These are phyloP conservation scores for Colletotrichum siamense DNA, from an alignment of 2,329 filamentous ascomycete genomes.

Conservation along the genomic window DNA sequence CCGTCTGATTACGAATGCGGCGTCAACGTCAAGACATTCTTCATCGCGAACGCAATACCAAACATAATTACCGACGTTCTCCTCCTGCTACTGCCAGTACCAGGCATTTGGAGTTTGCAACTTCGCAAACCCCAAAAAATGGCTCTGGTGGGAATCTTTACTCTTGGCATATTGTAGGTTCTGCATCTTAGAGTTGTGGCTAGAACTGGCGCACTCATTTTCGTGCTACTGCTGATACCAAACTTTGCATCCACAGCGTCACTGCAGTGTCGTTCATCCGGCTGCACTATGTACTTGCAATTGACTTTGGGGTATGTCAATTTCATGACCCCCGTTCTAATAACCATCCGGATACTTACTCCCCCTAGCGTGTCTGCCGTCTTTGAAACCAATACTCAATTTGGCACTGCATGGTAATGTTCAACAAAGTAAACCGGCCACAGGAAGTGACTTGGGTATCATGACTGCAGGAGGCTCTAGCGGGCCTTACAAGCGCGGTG, in stretches of 20 bases:
- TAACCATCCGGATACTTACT: not conserved
- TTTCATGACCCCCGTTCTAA: not conserved
- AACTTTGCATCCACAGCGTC: not conserved
- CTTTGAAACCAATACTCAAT: not conserved
- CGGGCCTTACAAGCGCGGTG: not conserved
- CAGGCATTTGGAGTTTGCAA: constrained; percentile 30
- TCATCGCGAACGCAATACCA: constrained; percentile 31
- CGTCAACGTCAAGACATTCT: constrained; percentile 27
- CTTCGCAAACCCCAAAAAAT: constrained; percentile 28
- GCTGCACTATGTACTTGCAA: constrained; percentile 14
- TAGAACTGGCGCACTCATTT: not conserved
- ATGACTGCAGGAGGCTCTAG: not conserved
- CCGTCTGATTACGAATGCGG: constrained; percentile 18
- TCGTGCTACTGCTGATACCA: not conserved
- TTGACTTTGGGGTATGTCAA: constrained; percentile 4
- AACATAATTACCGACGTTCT: constrained; percentile 32
- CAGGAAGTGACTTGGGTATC: not conserved
- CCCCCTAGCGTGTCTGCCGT: not conserved
- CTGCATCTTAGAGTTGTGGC: not conserved
- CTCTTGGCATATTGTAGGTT: constrained; percentile 26
- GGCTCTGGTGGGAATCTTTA: constrained; percentile 28
- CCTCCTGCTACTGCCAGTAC: constrained; percentile 32
- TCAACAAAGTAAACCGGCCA: constrained; percentile 1
- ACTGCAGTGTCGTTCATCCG: constrained; percentile 24
- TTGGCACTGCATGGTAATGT: not conserved